These are phyloP conservation scores for Glaciozyma antarctica DNA, from an alignment of 768 basidiomycete species.

Conservation along the genomic window DNA sequence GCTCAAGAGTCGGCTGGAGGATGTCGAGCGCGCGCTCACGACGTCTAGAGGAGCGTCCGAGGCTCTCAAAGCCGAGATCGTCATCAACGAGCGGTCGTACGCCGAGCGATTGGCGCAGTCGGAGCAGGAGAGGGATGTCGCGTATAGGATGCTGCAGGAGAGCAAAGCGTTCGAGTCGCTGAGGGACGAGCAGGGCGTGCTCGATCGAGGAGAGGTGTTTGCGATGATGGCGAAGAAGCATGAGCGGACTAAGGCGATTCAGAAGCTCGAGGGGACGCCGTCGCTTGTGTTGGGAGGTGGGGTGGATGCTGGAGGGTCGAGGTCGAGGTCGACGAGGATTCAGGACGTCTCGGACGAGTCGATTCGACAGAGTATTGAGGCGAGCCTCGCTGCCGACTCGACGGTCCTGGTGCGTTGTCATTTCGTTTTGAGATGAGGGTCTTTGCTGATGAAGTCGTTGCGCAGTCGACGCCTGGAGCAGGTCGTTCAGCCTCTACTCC, in stretches of 20 bases:
- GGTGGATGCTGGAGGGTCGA: background rate
- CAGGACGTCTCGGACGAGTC: conserved; percentile 41
- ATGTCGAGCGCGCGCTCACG: conserved; percentile 65
- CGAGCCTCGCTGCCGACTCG: conserved; percentile 61
- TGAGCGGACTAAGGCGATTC: conserved; percentile 72
- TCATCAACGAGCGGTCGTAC: conserved; percentile 59
- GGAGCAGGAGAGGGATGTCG: conserved; percentile 82
- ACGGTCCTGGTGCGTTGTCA: conserved; percentile 40
- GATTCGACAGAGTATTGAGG: conserved; percentile 77
- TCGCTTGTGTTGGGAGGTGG: background rate
- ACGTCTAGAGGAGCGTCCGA: conserved; percentile 66
- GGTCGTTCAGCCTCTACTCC: too few relatives aligned
- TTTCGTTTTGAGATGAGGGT: background rate
- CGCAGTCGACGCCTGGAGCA: too few relatives aligned
- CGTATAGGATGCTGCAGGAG: conserved; percentile 88
- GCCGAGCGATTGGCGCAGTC: conserved; percentile 80
- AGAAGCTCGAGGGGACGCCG: conserved; percentile 62
- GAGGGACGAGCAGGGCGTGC: conserved; percentile 50
- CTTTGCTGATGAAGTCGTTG: background rate
- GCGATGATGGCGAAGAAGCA: conserved; percentile 69
- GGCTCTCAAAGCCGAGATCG: conserved; percentile 51
- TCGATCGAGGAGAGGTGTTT: conserved; percentile 75
- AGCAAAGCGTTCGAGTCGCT: conserved; percentile 62
- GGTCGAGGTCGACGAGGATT: conserved; percentile 33
- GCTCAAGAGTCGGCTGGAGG: conserved; percentile 59